Evolutionary conservation across 495 filamentous ascomycete species (phyloP).

Genomic region (Xylaria curta): DNA sequence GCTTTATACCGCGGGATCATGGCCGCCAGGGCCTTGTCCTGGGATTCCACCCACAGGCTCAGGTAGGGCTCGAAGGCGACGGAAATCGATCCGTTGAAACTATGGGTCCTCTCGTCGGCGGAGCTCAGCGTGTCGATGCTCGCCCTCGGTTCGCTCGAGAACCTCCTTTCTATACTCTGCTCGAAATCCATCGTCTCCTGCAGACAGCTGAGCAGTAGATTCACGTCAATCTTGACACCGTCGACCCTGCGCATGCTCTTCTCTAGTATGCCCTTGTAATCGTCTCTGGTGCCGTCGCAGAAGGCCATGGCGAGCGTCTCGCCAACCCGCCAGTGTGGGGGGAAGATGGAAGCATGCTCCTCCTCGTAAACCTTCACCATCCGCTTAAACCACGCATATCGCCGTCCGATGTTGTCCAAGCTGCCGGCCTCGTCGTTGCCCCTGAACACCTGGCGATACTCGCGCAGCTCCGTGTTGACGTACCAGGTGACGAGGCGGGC

Average conservation of each 20-base stretch:
- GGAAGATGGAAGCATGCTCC: conserved; percentile 90
- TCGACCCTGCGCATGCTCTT: conserved; percentile 79
- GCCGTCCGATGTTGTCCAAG: conserved; percentile 92
- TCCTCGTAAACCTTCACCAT: conserved; percentile 97
- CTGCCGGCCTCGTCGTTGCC: conserved; percentile 97
- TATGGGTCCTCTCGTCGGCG: conserved; percentile 73
- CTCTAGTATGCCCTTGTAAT: conserved; percentile 91
- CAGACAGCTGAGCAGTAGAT: conserved; percentile 86
- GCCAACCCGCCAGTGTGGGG: conserved; percentile 84
- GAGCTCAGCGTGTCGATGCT: conserved; percentile 93
- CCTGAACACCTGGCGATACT: conserved; percentile 93
- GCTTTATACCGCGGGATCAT: conserved; percentile 90
- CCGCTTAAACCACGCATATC: conserved; percentile 95
- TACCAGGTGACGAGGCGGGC: conserved; percentile 92
- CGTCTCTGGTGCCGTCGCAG: conserved; percentile 92
- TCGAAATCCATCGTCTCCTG: conserved; percentile 99
- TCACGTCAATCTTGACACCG: conserved; percentile 87
- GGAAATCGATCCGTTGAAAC: conserved; percentile 91
- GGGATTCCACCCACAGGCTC: conserved; percentile 94
- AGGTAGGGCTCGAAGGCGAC: conserved; percentile 97
- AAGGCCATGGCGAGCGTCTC: conserved; percentile 91
- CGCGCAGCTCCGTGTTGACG: conserved; percentile 93
- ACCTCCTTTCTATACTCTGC: conserved; percentile 85
- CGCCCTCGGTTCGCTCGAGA: conserved; percentile 75
- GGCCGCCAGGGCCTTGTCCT: conserved; percentile 84